Evolutionary conservation across 139 green algal genomes (phyloP).

Genomic region (Raphidocelis subcapitata): DNA sequence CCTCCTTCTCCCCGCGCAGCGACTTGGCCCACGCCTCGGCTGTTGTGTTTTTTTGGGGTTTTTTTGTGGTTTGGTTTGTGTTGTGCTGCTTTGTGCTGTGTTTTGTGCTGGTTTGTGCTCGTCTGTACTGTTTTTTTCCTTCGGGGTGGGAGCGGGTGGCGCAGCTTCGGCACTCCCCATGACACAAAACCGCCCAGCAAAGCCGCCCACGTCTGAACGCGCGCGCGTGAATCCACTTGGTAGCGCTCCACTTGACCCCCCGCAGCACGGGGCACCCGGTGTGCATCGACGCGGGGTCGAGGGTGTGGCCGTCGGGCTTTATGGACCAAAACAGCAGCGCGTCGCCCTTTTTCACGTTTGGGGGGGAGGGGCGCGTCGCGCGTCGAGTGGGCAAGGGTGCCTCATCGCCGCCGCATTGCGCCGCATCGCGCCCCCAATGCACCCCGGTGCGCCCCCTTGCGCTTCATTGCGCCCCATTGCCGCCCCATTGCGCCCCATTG

Average conservation of each 20-base stretch:
- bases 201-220: conserved; percentile 42
- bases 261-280: conserved; percentile 72
- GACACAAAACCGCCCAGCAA: not conserved
- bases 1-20: not conserved
- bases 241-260: conserved; percentile 80
- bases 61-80: not conserved
- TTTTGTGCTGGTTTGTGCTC: not conserved
- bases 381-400: too few species aligned
- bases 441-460: too few species aligned
- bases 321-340: conserved; percentile 18
- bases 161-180: not conserved
- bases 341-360: too few species aligned
- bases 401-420: too few species aligned
- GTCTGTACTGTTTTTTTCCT: too few species aligned
- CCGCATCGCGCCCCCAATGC: too few species aligned
- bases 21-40: not conserved
- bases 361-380: too few species aligned
- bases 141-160: not conserved
- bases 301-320: conserved; percentile 24
- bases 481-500: too few species aligned
- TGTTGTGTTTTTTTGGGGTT: not conserved
- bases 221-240: conserved; percentile 45
- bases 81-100: not conserved
- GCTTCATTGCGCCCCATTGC: too few species aligned
- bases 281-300: conserved; percentile 50